Conservation (phyloP, 2,329 filamentous ascomycete genomes). For the Nannizzia gypsea region DNA sequence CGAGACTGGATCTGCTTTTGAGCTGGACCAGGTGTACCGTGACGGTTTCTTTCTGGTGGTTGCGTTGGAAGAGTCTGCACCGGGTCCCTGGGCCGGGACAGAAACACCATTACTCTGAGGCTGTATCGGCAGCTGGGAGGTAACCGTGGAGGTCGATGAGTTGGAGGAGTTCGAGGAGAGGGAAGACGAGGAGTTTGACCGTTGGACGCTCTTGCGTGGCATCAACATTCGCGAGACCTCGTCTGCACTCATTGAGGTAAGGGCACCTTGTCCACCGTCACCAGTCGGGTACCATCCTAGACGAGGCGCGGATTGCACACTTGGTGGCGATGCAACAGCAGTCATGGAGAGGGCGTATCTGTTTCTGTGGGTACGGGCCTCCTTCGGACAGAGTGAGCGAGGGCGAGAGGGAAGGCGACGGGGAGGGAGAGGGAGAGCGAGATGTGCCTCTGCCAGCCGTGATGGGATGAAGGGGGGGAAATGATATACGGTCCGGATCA, state of each 20-base stretch:
- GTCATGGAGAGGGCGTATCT: conserved; percentile 39
- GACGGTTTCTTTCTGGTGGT: conserved; percentile 37
- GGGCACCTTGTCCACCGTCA: conserved; percentile 48
- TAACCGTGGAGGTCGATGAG: conserved; percentile 25
- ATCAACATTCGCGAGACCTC: conserved; percentile 80
- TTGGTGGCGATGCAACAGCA: conserved; percentile 54
- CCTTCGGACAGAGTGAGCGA: neutral
- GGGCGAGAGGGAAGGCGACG: no score
- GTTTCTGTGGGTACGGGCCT: neutral
- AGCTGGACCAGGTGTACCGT: conserved; percentile 50
- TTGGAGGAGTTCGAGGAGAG: conserved; percentile 54
- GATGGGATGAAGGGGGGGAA: neutral
- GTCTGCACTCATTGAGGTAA: conserved; percentile 66
- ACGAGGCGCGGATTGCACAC: conserved; percentile 49
- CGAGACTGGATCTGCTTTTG: conserved; percentile 54
- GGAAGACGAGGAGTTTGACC: conserved; percentile 84
- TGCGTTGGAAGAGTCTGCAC: conserved; percentile 29
- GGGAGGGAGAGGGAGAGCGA: neutral
- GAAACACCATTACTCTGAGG: conserved; percentile 24
- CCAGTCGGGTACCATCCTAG: conserved; percentile 48
- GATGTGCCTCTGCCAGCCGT: neutral
- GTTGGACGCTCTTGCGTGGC: conserved; percentile 74
- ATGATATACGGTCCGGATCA: neutral
- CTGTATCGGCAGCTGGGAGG: conserved; percentile 12
- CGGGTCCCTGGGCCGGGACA: conserved; percentile 23